phyloP scores from a whole-genome alignment of 768 basidiomycete genomes.

The Gloeophyllum trabeum region DNA sequence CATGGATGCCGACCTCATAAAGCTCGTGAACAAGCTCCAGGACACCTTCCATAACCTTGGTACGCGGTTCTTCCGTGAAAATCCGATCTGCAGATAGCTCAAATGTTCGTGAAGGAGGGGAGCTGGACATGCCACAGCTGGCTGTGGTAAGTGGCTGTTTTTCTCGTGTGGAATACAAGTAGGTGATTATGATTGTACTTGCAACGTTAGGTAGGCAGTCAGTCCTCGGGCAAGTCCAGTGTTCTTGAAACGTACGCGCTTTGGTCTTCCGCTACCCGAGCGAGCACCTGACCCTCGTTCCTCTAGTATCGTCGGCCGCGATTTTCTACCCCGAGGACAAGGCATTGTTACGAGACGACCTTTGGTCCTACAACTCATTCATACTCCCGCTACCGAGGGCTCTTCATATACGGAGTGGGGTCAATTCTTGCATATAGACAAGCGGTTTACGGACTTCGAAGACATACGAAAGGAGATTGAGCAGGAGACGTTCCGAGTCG shows the following conservation, averaged over 20 bases:
- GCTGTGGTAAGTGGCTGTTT: slow-evolving; percentile 69
- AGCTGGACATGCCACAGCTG: slow-evolving; percentile 88
- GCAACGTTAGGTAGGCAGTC: slow-evolving; percentile 73
- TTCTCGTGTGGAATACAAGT: too few species aligned
- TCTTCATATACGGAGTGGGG: slow-evolving; percentile 73
- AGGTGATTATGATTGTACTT: slow-evolving; percentile 2
- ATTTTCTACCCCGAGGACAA: slow-evolving; percentile 79
- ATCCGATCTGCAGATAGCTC: slow-evolving; percentile 8
- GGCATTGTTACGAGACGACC: slow-evolving; percentile 97
- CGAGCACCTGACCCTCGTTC: slow-evolving; percentile 3
- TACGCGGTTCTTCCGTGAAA: slow-evolving; percentile 25
- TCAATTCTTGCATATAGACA: slow-evolving; percentile 95
- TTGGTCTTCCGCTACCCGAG: slow-evolving; percentile 3
- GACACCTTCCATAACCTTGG: slow-evolving; percentile 86
- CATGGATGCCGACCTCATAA: slow-evolving; percentile 94
- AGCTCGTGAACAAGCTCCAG: slow-evolving; percentile 90
- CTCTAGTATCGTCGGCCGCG: slow-evolving; percentile 77
- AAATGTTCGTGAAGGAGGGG: slow-evolving; percentile 45
- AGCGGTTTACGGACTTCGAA: slow-evolving; percentile 90
- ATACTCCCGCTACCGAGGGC: slow-evolving; percentile 60
- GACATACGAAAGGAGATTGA: slow-evolving; percentile 97
- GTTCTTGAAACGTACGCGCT: slow-evolving; percentile 83
- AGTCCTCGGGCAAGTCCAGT: slow-evolving; percentile 94
- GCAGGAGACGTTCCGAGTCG: slow-evolving; percentile 93
- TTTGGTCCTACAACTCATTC: slow-evolving; percentile 90